These are phyloP conservation scores for Hypsizygus ulmarius DNA, from an alignment of 1,284 basidiomycete genomes.

Conservation along the genomic window DNA sequence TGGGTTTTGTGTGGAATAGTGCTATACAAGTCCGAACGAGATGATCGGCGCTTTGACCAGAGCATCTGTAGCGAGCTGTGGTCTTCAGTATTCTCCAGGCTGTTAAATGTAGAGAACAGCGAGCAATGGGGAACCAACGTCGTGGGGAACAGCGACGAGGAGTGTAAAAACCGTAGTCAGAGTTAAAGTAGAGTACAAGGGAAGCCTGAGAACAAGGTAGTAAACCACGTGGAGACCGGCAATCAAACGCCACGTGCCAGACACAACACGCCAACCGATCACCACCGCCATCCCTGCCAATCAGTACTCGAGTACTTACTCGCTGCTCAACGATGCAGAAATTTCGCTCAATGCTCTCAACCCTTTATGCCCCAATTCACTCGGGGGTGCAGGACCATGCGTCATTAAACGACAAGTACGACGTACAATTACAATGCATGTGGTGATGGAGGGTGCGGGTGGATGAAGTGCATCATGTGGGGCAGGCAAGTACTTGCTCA, in stretches of 20 bases:
- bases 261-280: slow-evolving; percentile 21
- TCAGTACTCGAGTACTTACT: no score
- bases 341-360: no score
- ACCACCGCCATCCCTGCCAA: neutral
- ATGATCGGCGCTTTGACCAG: slow-evolving; percentile 21
- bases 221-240: slow-evolving; percentile 20
- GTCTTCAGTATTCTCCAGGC: neutral
- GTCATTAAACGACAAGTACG: no score
- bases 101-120: neutral
- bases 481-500: neutral
- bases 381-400: no score
- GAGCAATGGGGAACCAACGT: slow-evolving; percentile 8
- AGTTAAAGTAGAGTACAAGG: neutral
- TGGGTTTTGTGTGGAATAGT: slow-evolving; percentile 14
- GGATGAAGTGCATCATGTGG: no score
- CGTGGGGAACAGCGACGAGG: slow-evolving; percentile 12
- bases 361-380: no score
- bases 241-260: slow-evolving; percentile 24
- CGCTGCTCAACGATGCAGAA: no score
- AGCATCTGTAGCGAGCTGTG: slow-evolving; percentile 15
- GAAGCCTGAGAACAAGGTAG: slow-evolving; percentile 21
- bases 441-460: no score
- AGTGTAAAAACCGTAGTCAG: slow-evolving; percentile 16
- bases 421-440: no score
- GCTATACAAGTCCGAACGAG: slow-evolving; percentile 18